phyloP scores from a whole-genome alignment of 768 basidiomycete genomes.

The Phanerodontia chrysosporium region DNA sequence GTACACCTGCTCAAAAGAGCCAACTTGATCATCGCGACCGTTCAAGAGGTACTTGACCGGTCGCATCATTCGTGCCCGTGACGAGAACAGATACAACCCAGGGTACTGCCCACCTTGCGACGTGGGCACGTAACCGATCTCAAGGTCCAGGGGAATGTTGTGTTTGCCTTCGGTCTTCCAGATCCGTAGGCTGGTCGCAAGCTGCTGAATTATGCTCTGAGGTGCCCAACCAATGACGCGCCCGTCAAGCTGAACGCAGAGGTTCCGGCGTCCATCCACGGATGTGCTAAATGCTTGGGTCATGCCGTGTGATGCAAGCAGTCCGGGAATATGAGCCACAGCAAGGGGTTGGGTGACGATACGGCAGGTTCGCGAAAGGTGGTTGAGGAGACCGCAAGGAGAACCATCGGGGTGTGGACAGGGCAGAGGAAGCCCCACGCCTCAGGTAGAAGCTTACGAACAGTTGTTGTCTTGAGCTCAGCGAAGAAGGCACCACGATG shows the following conservation, averaged over 20 bases:
- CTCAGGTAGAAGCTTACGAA: conserved; percentile 93
- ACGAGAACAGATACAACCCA: conserved; percentile 88
- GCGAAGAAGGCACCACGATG: conserved; percentile 99
- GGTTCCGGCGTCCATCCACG: conserved; percentile 75
- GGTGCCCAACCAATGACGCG: conserved; percentile 92
- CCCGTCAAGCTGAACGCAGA: conserved; percentile 94
- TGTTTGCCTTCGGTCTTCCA: conserved; percentile 91
- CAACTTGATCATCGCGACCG: conserved; percentile 83
- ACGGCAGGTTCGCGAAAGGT: conserved; percentile 89
- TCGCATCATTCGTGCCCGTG: conserved; percentile 92
- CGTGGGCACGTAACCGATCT: conserved; percentile 84
- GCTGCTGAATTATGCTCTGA: conserved; percentile 63
- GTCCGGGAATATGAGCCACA: conserved; percentile 72
- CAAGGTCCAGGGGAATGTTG: conserved; percentile 86
- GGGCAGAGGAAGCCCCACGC: conserved; percentile 99
- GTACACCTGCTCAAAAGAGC: conserved; percentile 98
- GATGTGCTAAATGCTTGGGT: conserved; percentile 79
- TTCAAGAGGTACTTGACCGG: conserved; percentile 91
- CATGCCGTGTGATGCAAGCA: conserved; percentile 90
- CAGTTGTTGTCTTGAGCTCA: conserved; percentile 95
- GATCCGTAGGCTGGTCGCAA: conserved; percentile 81
- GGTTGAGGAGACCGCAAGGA: conserved; percentile 96
- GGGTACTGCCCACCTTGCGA: conserved; percentile 96
- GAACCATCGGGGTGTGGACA: conserved; percentile 99
- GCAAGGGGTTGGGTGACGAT: conserved; percentile 77